Percentiles rank a stretch among this genome's conserved stretches.
phyloP scores from a whole-genome alignment of 225 moss, liverwort and hornwort species.

The Marchantia paleacea region DNA sequence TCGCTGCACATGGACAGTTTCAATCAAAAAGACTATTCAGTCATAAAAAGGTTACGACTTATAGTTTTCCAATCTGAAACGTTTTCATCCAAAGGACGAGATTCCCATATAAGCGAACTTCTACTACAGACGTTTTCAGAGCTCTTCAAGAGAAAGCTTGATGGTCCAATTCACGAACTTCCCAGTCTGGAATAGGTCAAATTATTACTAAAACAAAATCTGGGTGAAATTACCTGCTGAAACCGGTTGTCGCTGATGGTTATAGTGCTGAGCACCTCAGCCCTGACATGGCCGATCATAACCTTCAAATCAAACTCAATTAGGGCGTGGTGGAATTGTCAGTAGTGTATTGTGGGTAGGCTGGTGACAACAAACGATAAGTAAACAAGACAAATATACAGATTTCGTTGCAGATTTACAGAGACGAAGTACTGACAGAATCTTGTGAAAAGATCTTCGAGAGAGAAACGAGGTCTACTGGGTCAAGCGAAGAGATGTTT shows the following conservation, averaged over 20 bases:
- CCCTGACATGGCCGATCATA: conserved; percentile 48
- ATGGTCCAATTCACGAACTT: background rate
- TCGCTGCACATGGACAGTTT: conserved; percentile 28
- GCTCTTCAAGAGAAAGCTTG: no score
- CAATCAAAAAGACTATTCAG: no score
- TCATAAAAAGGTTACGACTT: no score
- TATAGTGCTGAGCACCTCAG: conserved; percentile 51
- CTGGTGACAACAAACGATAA: background rate
- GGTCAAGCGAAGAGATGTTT: no score
- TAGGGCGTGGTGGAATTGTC: background rate
- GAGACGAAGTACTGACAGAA: no score
- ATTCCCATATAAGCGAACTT: no score
- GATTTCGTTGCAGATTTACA: no score
- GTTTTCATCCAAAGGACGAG: background rate
- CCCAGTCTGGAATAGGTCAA: background rate
- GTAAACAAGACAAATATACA: no score
- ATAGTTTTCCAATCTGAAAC: no score
- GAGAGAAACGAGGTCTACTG: no score
- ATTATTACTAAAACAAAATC: background rate
- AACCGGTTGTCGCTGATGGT: conserved; percentile 48
- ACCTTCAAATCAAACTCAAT: conserved; percentile 29
- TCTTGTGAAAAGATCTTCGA: no score
- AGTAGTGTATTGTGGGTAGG: background rate
- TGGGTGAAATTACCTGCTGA: conserved; percentile 39
- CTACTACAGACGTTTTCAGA: no score